Percentiles rank a stretch among this genome's conserved stretches.
Evolutionary conservation across 2,329 filamentous ascomycete species (phyloP).

Genomic region (Aspergillus ochraceus): DNA sequence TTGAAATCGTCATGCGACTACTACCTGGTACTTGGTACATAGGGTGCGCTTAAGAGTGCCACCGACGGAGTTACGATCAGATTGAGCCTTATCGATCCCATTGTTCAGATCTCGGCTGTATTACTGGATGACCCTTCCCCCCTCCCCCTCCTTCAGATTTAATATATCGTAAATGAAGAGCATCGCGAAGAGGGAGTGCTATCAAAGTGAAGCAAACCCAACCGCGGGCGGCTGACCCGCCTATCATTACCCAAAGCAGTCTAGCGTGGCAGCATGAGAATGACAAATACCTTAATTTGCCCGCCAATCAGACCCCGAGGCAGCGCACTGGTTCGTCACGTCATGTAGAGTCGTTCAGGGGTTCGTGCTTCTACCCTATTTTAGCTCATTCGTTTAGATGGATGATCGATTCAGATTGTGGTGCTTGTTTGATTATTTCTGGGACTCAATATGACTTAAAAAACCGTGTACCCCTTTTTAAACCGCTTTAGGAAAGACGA

Average conservation of each 20-base stretch:
- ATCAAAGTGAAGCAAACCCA: background rate
- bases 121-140: background rate
- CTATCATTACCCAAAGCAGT: conserved; percentile 19
- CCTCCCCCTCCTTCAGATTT: background rate
- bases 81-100: background rate
- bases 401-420: background rate
- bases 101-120: background rate
- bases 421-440: background rate
- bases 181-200: background rate
- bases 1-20: background rate
- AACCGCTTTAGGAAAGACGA: background rate
- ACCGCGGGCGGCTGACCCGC: conserved; percentile 2
- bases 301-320: conserved; percentile 15
- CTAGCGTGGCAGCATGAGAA: conserved; percentile 12
- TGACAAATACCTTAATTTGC: conserved; percentile 28
- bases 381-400: conserved; percentile 3
- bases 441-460: too few relatives aligned
- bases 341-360: conserved; percentile 16
- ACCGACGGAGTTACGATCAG: background rate
- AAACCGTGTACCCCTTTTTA: background rate
- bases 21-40: background rate
- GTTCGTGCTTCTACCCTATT: conserved; percentile 20
- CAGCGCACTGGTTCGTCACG: conserved; percentile 17
- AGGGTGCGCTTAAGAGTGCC: background rate
- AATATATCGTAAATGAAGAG: background rate